Base-by-base conservation (phyloP, 2,329 filamentous ascomycete species). In the Diaporthe amygdali region DNA sequence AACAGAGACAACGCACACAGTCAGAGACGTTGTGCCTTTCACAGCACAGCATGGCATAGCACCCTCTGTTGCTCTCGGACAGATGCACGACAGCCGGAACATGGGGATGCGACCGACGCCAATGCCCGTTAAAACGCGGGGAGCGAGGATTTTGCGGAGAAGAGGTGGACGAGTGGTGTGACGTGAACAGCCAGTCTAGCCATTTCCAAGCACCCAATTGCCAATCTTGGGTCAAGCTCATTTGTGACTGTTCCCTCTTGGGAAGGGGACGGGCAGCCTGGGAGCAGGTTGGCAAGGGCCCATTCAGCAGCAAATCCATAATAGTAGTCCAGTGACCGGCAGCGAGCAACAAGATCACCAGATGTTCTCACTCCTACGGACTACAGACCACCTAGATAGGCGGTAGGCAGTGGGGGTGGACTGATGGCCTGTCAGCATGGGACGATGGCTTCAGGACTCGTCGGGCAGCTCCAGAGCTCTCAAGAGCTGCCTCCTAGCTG, bases 71-170 rank as follows among this genome's bases (percentile, higher is more conserved):
- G 10, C 55, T n/a, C 9, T 6, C 22, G 41, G 55, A 25, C 30
- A 63, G 39, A 63, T 46, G 25, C 49, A 7, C 39, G 41, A 41
- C 46, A 47, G 41, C 22, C 20, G 27, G 39, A 30, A 64, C 17
- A 64, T 49, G 44, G 59, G 44, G 44, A 49, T 49, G 59, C 27
- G 59, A n/a, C 59, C 27, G 59, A n/a, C 59, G 59, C 59, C 59
- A 63, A 63, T 63, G 59, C 59, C 59, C 41, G 59, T 63, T 63
- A 25, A 47, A 63, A 63, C 59, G 59, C 59, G 59, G 59, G 59
- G 59, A 64, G 44, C 59, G 59, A 64, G 44, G 59, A 64, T 64
- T 64, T 49, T 64, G 59, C 59, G 59, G 59, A 64, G 59, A 64
- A 64, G 17, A n/a, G n/a, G n/a, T n/a, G n/a, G n/a, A n/a, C n/a